Percentiles rank a stretch among this genome's conserved stretches.
phyloP scores from a whole-genome alignment of 75 land plant genomes.

The Adiantum capillusveneris region DNA sequence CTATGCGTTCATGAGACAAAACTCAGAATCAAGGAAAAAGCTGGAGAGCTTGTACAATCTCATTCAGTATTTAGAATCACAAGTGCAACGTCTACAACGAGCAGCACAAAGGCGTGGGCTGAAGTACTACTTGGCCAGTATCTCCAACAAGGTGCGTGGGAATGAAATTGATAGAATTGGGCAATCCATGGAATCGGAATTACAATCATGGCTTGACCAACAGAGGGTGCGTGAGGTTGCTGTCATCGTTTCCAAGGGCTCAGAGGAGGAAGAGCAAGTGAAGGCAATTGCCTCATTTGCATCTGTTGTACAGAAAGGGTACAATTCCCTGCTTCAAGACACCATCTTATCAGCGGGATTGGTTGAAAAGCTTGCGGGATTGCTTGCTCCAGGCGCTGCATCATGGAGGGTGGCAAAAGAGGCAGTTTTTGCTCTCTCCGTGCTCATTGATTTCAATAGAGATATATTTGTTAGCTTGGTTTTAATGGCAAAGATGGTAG shows the following conservation, averaged over 20 bases:
- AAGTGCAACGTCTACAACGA: not conserved
- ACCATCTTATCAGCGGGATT: conserved; percentile 32
- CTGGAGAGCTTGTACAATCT: not conserved
- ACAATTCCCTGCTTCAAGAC: conserved; percentile 43
- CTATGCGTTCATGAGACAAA: not conserved
- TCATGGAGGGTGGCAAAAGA: conserved; percentile 27
- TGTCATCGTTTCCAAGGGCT: not conserved
- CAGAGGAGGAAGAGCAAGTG: conserved; percentile 18
- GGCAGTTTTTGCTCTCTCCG: conserved; percentile 21
- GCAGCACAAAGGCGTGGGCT: not conserved
- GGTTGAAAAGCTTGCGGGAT: conserved; percentile 21
- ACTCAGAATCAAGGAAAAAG: not conserved
- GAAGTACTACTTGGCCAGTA: not conserved
- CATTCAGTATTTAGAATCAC: not conserved
- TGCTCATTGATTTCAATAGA: conserved; percentile 53
- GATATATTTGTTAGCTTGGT: conserved; percentile 56
- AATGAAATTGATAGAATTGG: conserved; percentile 41
- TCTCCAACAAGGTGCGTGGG: conserved; percentile 16
- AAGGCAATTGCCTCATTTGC: conserved; percentile 19
- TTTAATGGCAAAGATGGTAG: conserved; percentile 32
- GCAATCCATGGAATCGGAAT: conserved; percentile 37
- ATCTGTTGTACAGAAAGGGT: conserved; percentile 30
- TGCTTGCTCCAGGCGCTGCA: conserved; percentile 17
- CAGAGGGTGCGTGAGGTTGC: conserved; percentile 24
- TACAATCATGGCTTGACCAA: conserved; percentile 58